A percentile compares a stretch with the other conserved stretches of the same genome.
phyloP scores from a whole-genome alignment of 805 yeast species.

The Saccharomyces kudriavzevii region DNA sequence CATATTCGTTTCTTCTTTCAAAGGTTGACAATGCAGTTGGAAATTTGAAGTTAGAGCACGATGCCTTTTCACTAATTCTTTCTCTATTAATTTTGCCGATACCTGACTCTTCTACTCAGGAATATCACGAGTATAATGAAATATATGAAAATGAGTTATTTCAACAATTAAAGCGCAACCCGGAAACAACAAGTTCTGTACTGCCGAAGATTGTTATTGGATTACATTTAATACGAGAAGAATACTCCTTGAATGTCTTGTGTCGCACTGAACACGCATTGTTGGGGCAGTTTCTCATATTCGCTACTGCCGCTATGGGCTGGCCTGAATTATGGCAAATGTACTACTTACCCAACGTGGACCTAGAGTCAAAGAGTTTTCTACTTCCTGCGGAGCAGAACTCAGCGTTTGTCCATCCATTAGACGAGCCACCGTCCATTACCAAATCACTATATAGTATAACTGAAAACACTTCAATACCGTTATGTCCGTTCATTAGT shows the following conservation, averaged over 20 bases:
- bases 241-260: slow-evolving; percentile 49
- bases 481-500: slow-evolving; percentile 44
- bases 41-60: slow-evolving; percentile 1
- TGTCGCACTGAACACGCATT: slow-evolving; percentile 30
- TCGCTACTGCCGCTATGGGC: slow-evolving; percentile 58
- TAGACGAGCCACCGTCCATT: slow-evolving; percentile 30
- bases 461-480: slow-evolving; percentile 21
- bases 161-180: slow-evolving; percentile 10
- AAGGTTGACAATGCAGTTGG: neutral
- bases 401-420: slow-evolving; percentile 20
- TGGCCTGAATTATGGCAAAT: slow-evolving; percentile 63
- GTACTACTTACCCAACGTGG: slow-evolving; percentile 35
- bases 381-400: neutral
- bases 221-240: slow-evolving; percentile 74
- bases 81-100: slow-evolving; percentile 6
- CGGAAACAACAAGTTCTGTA: slow-evolving; percentile 14
- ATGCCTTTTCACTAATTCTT: slow-evolving; percentile 7
- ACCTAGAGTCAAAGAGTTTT: neutral
- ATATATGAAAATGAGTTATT: slow-evolving; percentile 6
- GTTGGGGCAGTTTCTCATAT: slow-evolving; percentile 50
- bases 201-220: slow-evolving; percentile 57
- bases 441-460: slow-evolving; percentile 38
- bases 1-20: neutral
- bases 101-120: neutral
- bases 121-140: neutral